Evolutionary conservation across 208 protist genomes (phyloP), one percentile per base, ranked within the genome.

Genomic region (Porcisia hertigi): DNA sequence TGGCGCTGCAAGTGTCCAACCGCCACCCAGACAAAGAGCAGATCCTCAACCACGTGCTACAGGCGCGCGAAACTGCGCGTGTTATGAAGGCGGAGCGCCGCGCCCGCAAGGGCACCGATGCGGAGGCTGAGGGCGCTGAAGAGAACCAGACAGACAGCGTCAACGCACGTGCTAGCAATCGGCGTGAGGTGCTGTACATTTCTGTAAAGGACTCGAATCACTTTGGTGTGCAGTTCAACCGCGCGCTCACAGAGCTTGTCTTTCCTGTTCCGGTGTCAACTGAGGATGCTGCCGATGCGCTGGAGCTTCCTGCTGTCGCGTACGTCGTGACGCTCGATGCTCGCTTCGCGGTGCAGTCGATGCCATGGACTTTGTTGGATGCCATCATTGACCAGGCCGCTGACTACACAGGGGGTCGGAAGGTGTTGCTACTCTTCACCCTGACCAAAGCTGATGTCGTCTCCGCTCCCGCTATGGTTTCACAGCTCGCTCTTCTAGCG

Each of bases 1-100:
- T 95, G 53, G 93, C 93, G 8, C 73, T 97, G 66, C 81, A 92
- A 53, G 88, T 97, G 60, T 97, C 93, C 1, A 97, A 97, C 77
- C 66, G 87, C 4, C 86, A 95, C 82, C 89, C 91, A 30, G 91
- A 97, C 62, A 97, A 97, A 85, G 91, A 97, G 78, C 73, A 88
- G 36, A 97, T 97, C 73, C 69, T 97, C 66, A 83, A 71, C 57
- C 81, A 82, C 41, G 83, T 97, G n/a, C 81, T 97, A 66, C 67
- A 88, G 53, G 87, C 80, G 5, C 86, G 93, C 36, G 93, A 97
- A 77, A 80, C 91, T 18, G 87, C 88, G 12, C 84, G 88, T 11
- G 85, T 95, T 36, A 78, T 88, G 73, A 87, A 88, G 70, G 71
- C 59, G 49, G 73, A 84, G 73, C 83, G 67, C 43, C 75, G 66